These are phyloP conservation scores for Anisodus tanguticus DNA, from an alignment of 257 asterid genomes.

Conservation along the genomic window DNA sequence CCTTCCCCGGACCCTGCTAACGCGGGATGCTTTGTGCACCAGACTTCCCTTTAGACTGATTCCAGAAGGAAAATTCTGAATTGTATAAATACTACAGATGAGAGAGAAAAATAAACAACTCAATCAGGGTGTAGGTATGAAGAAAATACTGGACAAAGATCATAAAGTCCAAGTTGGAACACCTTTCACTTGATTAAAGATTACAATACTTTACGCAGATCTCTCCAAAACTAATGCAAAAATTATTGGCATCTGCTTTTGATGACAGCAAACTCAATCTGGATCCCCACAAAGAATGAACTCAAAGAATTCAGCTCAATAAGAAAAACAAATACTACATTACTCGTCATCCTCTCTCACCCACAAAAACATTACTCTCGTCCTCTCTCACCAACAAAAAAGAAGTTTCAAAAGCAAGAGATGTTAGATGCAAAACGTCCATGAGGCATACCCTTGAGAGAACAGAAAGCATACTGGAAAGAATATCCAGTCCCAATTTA, in stretches of 20 bases:
- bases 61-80: background rate
- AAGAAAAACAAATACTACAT: background rate
- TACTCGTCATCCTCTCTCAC: constrained; percentile 21
- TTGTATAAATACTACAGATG: constrained; percentile 15
- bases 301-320: background rate
- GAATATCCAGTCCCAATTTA: constrained; percentile 74
- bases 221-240: background rate
- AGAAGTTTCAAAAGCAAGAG: constrained; percentile 21
- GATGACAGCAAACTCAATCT: background rate
- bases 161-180: background rate
- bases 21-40: no score
- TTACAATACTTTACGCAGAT: constrained; percentile 2
- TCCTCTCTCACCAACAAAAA: constrained; percentile 18
- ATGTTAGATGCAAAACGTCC: background rate
- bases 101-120: constrained; percentile 14
- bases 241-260: background rate
- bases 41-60: background rate
- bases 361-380: background rate
- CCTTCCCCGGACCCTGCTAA: no score
- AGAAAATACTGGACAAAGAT: background rate
- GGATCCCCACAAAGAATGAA: background rate
- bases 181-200: constrained; percentile 6
- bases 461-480: constrained; percentile 59
- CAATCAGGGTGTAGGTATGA: background rate
- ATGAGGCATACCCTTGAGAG: constrained; percentile 64